A percentile compares a stretch with the other conserved stretches of the same genome.
phyloP scores from a whole-genome alignment of 768 basidiomycete species.

The Boletus rufocinnamomeus region DNA sequence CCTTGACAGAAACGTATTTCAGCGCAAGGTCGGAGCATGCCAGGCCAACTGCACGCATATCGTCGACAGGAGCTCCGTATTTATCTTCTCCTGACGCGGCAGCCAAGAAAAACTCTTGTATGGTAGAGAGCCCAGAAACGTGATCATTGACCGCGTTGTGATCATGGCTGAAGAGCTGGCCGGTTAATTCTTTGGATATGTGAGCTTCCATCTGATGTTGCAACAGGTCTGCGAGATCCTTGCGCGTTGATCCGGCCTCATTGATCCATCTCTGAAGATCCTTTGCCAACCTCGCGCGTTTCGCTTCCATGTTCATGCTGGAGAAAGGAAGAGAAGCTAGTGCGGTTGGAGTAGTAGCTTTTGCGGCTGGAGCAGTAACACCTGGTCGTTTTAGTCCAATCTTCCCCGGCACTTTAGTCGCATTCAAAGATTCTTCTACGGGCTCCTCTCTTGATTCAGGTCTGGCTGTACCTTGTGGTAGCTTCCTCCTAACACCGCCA shows the following conservation, averaged over 20 bases:
- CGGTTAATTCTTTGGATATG: slow-evolving; percentile 71
- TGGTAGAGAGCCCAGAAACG: slow-evolving; percentile 68
- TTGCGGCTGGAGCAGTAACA: slow-evolving; percentile 32
- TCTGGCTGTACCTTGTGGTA: slow-evolving; percentile 58
- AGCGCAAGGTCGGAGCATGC: slow-evolving; percentile 90
- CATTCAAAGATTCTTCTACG: slow-evolving; percentile 35
- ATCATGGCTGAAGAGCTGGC: slow-evolving; percentile 89
- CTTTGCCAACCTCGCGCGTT: slow-evolving; percentile 66
- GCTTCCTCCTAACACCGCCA: slow-evolving; percentile 68
- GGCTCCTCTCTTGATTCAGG: slow-evolving; percentile 47
- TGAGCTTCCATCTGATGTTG: slow-evolving; percentile 92
- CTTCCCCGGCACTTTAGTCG: slow-evolving; percentile 39
- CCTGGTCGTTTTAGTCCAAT: slow-evolving; percentile 49
- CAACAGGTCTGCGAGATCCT: slow-evolving; percentile 84
- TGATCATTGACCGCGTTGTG: slow-evolving; percentile 95
- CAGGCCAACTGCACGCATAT: slow-evolving; percentile 64
- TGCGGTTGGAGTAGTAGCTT: slow-evolving; percentile 36
- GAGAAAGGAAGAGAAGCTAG: slow-evolving; percentile 39
- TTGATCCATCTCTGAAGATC: slow-evolving; percentile 84
- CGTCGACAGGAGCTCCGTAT: slow-evolving; percentile 45
- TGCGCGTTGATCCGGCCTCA: slow-evolving; percentile 78
- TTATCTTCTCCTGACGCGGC: slow-evolving; percentile 58
- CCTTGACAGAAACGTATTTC: slow-evolving; percentile 91
- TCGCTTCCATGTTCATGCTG: slow-evolving; percentile 43
- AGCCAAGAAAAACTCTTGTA: slow-evolving; percentile 74